phyloP scores from a whole-genome alignment of 768 basidiomycete genomes.

The Thelephora aurantiotincta region DNA sequence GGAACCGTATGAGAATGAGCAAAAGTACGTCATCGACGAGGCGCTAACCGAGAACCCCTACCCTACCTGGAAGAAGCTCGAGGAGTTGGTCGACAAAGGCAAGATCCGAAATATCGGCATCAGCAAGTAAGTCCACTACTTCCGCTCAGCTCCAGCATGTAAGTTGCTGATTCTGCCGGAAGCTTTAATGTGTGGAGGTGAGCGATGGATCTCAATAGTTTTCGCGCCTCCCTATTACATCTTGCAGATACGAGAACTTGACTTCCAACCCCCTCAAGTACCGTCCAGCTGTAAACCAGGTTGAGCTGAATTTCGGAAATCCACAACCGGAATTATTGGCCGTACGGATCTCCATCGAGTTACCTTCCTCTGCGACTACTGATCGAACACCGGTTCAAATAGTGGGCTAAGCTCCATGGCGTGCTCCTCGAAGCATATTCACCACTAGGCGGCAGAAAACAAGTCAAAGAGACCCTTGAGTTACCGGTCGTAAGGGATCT shows the following conservation, averaged over 20 bases:
- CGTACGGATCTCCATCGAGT: constrained; percentile 19
- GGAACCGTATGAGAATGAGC: constrained; percentile 11
- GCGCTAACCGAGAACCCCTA: constrained; percentile 56
- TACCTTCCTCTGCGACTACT: background rate
- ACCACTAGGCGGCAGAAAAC: constrained; percentile 49
- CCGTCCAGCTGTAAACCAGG: constrained; percentile 60
- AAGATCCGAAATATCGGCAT: constrained; percentile 71
- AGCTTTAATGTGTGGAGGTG: constrained; percentile 49
- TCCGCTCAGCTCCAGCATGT: background rate
- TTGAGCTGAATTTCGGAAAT: constrained; percentile 66
- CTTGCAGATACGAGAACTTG: constrained; percentile 39
- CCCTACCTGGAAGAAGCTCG: constrained; percentile 71
- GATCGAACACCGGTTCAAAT: background rate
- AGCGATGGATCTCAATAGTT: constrained; percentile 3
- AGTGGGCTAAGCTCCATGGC: constrained; percentile 57
- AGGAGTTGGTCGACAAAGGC: constrained; percentile 64
- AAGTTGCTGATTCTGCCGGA: constrained; percentile 1
- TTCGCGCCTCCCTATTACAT: constrained; percentile 10
- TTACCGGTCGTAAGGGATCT: constrained; percentile 33
- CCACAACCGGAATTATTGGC: constrained; percentile 67
- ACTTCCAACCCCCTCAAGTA: constrained; percentile 46
- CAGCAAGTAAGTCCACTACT: constrained; percentile 44
- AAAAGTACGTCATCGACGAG: constrained; percentile 21
- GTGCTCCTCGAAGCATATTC: constrained; percentile 67
- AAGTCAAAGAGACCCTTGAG: constrained; percentile 42